These are phyloP conservation scores for Camellia granthamiana DNA, from an alignment of 148 eudicot species.

Conservation along the genomic window DNA sequence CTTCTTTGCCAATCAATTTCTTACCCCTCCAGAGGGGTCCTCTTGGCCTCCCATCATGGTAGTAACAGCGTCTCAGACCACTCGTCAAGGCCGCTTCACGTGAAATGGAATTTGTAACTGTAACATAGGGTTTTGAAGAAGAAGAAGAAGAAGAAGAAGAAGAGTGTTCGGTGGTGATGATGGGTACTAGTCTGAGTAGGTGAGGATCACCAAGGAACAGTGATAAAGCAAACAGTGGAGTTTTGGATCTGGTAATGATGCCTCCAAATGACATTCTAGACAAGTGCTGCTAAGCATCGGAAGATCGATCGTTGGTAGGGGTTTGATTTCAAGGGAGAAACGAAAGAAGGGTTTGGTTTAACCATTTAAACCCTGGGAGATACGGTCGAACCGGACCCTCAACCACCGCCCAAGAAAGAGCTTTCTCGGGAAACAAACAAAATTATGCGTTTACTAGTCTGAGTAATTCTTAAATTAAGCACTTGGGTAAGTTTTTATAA, in stretches of 20 bases:
- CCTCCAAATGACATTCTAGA: constrained; percentile 2
- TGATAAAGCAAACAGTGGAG: not conserved
- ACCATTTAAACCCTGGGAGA: not conserved
- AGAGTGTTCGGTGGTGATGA: not conserved
- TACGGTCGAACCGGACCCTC: no score
- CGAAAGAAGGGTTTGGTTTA: not conserved
- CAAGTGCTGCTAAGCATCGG: not conserved
- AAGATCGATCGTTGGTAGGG: not conserved
- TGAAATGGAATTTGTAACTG: not conserved
- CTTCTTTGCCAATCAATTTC: constrained; percentile 89
- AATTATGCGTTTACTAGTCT: no score
- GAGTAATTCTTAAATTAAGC: no score
- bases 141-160: not conserved
- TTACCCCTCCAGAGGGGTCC: constrained; percentile 90
- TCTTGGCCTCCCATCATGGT: constrained; percentile 91
- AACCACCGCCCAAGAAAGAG: no score
- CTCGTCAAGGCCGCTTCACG: not conserved
- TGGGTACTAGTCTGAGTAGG: constrained; percentile 7
- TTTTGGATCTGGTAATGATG: constrained; percentile 11
- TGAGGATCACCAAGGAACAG: not conserved
- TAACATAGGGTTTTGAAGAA: not conserved
- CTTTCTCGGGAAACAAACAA: no score
- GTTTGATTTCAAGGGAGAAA: not conserved
- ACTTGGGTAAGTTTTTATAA: no score
- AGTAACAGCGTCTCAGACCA: constrained; percentile 13